Evolutionary conservation across 192 early-diverging fungal genomes (phyloP), one percentile per base, ranked within the genome.

Genomic region (Phlyctochytrium arcticum): DNA sequence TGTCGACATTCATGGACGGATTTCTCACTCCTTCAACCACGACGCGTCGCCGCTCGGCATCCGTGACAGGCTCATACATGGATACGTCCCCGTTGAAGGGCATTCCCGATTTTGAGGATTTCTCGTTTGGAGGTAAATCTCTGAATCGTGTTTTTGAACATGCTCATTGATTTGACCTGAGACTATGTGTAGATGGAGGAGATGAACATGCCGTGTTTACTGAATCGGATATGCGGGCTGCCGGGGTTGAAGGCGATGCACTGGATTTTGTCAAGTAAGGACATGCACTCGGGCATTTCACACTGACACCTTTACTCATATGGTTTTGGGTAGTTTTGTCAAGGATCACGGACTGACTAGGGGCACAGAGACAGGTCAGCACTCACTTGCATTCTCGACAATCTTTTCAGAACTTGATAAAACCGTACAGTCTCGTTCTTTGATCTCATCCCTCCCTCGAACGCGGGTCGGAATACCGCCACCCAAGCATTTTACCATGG

Each of bases 401-500:
- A 17, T 21, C 34, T 29, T 2, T 19, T 30, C 29, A 10, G 30
- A 46, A 23, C 37, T 21, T 33, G 3, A 44, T n/a, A 47, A 3
- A 48, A 4, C 12, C 19, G 23, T 6, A 6, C 32, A 69, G 67
- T 69, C 17, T 49, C 53, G 6, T 69, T 69, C 42, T 31, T 61
- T 7, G 67, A 69, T 34, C 26, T 69, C 36, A 21, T 69, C n/a
- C 59, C 57, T 15, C 34, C 48, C 12, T 26, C 26, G 12, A 50
- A 32, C 9, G 61, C 58, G 5, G 31, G 17, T 15, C 48, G 53
- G 9, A 39, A 30, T 4, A 59, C 59, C 10, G 59, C 59, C 26
- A 69, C 34, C 27, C 58, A 51, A 19, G 67, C 36, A 17, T 69
- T 69, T 36, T 61, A 61, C 34, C 67, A 69, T 31, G 46, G 66